phyloP scores from a whole-genome alignment of 2,329 filamentous ascomycete species.

The Ceratocystis variospora region DNA sequence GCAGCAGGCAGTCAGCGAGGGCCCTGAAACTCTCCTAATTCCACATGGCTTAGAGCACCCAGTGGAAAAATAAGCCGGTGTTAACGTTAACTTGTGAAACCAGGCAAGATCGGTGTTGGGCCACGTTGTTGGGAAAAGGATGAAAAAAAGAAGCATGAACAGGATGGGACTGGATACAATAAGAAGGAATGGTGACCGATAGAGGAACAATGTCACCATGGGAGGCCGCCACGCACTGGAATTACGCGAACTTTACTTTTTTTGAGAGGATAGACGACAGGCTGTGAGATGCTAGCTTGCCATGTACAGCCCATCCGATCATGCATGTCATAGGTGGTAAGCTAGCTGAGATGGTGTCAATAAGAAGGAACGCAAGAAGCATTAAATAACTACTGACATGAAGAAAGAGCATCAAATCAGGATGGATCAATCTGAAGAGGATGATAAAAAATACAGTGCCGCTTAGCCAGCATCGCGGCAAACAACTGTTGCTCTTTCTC shows the following conservation, averaged over 20 bases:
- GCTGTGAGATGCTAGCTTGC: too few relatives aligned
- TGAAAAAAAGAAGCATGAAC: neutral
- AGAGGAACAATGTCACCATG: neutral
- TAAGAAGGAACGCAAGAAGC: neutral
- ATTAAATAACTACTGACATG: neutral
- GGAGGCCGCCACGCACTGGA: neutral
- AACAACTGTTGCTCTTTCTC: neutral
- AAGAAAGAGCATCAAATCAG: neutral
- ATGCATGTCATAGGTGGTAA: neutral
- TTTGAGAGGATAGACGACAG: neutral
- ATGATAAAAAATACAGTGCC: neutral
- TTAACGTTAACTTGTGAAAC: neutral
- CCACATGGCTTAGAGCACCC: neutral
- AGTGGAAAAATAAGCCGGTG: neutral
- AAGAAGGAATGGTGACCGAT: neutral
- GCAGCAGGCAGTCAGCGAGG: neutral
- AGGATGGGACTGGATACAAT: neutral
- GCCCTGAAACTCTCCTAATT: neutral
- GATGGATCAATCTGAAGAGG: neutral
- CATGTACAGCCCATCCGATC: neutral
- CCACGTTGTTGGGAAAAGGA: neutral
- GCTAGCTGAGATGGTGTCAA: neutral
- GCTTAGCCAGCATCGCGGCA: neutral
- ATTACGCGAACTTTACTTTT: conserved; percentile 4
- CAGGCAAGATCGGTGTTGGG: neutral